Evolutionary conservation across 2,329 filamentous ascomycete genomes (phyloP), one percentile per base, ranked within the genome.

Genomic region (Colletotrichum trifolii): DNA sequence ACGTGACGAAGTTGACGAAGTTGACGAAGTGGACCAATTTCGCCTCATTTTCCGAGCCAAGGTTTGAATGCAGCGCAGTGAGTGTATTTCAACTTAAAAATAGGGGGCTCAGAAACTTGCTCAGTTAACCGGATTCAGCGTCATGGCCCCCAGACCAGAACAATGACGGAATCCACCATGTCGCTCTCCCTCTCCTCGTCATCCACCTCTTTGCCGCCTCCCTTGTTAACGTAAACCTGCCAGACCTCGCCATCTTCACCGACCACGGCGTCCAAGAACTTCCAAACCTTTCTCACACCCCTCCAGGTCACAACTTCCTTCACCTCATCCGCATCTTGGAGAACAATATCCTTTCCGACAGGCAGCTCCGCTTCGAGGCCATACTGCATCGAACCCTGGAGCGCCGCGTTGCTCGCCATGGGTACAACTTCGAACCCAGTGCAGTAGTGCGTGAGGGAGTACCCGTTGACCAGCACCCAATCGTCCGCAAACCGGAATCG

Each of bases 381-480:
- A 2, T 66, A 63, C 13, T 66, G 64, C 60, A 64, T 58, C 13
- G 43, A 38, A 4, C 59, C 64, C 34, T 58, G 52, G 1, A 65
- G 60, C 5, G 55, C 40, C 17, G 64, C 59, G 15, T 50, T 39
- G 45, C 42, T n/a, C 39, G 43, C 17, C 64, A 66, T 66, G 36
- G 60, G 60, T 6, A 64, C 64, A 8, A 60, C 62, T 39, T 71
- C 71, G 38, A 79, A 73, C 2, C 77, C 77, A 56, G 78, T 75
- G 0, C 76, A 75, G 67, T 83, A 81, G 52, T 81, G 75, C 45
- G 75, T 77, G 62, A 84, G 75, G 36, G 80, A 79, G 69, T 81
- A 75, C 6, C 82, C 82, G 66, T 83, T 83, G 47, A 82, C 77
- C 6, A 84, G 74, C 4, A 83, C 74, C 82, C 82, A 84, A 69